Evolutionary conservation across 2,329 filamentous ascomycete species (phyloP), one percentile per base, ranked within the genome.

Genomic region (Fusarium denticulatum): DNA sequence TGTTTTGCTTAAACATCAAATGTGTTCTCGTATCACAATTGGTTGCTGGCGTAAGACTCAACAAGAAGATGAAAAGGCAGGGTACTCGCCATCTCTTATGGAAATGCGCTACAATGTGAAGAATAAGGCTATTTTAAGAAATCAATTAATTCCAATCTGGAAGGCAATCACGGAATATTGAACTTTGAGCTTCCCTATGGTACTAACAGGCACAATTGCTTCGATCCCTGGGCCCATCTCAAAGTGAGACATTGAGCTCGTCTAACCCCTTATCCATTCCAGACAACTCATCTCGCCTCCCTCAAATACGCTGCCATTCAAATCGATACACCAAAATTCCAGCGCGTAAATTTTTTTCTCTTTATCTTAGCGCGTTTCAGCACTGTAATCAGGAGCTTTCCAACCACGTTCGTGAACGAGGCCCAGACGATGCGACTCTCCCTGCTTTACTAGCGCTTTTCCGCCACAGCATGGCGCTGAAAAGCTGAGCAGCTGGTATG

Each of bases 211-310:
- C 18, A 1, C 40, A 24, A 6, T 14, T 15, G 30, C 10, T 7
- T 30, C 5, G 11, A 40, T 42, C 60, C 53, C 50, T 65, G 0
- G n/a, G 36, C 22, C 56, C 42, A 47, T 34, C 18, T 46, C 15
- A 11, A 24, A 32, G 50, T 77, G 59, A 77, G 63, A 78, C 74
- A 78, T 69, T 32, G 42, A 53, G 60, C 42, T 39, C 66, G 59
- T 46, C 32, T 39, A 55, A 55, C 39, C n/a, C 63, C 56, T 39
- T 68, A 18, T 28, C 18, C 76, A 77, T 77, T 77, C 76, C 76
- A 65, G 18, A 4, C 22, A 20, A 10, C 28, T 42, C 34, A 50
- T 55, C 11, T 56, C 18, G 56, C 72, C 72, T 45, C 74, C 71
- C 62, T 72, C 47, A 61, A 60, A 50, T 55, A 53, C 53, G 53